Conservation (phyloP, 1,139 yeast genomes). For the Taiozyma sp. region DNA sequence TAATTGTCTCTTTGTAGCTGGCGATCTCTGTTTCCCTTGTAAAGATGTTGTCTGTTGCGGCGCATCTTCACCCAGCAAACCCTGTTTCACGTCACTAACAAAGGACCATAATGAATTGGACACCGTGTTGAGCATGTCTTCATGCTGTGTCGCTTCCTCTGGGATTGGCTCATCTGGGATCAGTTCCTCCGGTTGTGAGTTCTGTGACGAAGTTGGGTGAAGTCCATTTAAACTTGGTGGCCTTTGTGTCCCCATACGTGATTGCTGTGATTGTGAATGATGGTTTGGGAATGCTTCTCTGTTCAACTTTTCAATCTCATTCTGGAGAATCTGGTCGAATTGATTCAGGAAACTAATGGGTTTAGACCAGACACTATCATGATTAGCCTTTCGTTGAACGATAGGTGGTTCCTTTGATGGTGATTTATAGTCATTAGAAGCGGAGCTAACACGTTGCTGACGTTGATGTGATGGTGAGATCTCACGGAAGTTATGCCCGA, state of each 20-base stretch:
- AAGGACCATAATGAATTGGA: conserved; percentile 33
- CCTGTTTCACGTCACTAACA: conserved; percentile 33
- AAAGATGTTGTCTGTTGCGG: not conserved
- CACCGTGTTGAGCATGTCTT: conserved; percentile 21
- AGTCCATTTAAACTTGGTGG: conserved; percentile 23
- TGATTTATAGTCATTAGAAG: conserved; percentile 1
- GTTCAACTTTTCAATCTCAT: conserved; percentile 53
- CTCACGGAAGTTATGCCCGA: conserved; percentile 37
- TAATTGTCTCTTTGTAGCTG: not conserved
- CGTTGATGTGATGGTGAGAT: conserved; percentile 27
- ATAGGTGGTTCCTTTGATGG: conserved; percentile 4
- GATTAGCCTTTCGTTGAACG: conserved; percentile 3
- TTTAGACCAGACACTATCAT: conserved; percentile 36
- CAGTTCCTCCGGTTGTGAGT: conserved; percentile 6
- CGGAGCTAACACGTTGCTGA: not conserved
- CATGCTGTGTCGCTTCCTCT: conserved; percentile 2
- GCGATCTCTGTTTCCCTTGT: not conserved
- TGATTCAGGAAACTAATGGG: conserved; percentile 63
- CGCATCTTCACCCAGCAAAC: conserved; percentile 29
- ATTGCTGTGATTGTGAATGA: not conserved
- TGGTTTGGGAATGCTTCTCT: conserved; percentile 15
- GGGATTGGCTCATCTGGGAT: conserved; percentile 1
- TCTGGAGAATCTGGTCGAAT: conserved; percentile 60
- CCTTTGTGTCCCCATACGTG: conserved; percentile 10
- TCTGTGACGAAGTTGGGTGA: conserved; percentile 1